Evolutionary conservation across 495 filamentous ascomycete genomes (phyloP).

Genomic region (Aspergillus funiculosus): DNA sequence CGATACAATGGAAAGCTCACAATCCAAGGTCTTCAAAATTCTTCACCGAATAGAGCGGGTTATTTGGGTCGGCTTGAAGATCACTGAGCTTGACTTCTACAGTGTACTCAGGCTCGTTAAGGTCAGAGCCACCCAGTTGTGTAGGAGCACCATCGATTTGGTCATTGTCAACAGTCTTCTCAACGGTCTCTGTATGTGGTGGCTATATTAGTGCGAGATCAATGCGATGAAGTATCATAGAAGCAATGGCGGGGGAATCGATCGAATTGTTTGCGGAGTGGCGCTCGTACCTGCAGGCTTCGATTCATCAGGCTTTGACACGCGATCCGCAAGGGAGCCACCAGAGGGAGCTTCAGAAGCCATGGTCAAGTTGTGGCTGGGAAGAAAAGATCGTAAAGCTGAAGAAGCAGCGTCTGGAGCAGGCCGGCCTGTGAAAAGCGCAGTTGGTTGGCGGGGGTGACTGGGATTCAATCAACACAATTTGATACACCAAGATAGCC

Average conservation of each 20-base stretch:
- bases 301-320: constrained; percentile 42
- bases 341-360: constrained; percentile 29
- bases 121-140: constrained; percentile 41
- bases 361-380: constrained; percentile 20
- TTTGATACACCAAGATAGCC: too few species aligned
- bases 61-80: constrained; percentile 77
- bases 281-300: constrained; percentile 27
- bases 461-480: too few species aligned
- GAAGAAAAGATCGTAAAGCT: neutral
- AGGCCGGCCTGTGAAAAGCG: too few species aligned
- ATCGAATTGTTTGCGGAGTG: constrained; percentile 9
- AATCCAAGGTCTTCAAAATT: constrained; percentile 82
- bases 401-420: neutral
- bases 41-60: constrained; percentile 78
- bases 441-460: neutral
- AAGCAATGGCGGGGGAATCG: constrained; percentile 12
- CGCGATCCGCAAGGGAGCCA: constrained; percentile 56
- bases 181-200: constrained; percentile 9
- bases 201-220: constrained; percentile 15
- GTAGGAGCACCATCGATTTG: constrained; percentile 51
- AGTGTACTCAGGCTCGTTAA: constrained; percentile 70
- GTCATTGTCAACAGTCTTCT: constrained; percentile 20
- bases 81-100: constrained; percentile 89
- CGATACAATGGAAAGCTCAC: constrained; percentile 44
- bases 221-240: constrained; percentile 11